Evolutionary conservation across 495 filamentous ascomycete species (phyloP).

Genomic region (Podospora conica): DNA sequence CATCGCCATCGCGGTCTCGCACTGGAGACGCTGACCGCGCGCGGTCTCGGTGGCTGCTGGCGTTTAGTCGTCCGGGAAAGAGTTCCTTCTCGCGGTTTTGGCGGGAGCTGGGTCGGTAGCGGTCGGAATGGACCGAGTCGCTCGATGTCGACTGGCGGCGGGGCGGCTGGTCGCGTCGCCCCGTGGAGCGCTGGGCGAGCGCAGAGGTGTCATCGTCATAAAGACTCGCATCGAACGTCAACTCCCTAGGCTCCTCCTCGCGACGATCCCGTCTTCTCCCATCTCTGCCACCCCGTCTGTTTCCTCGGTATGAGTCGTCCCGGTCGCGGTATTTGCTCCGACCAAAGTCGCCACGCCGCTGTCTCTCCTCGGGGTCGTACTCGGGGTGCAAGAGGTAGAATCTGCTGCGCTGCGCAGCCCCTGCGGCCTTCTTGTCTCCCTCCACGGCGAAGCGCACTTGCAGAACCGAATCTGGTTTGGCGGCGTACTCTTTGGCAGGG

Average conservation of each 20-base stretch:
- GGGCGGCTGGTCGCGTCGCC: slow-evolving; percentile 14
- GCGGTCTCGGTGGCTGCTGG: slow-evolving; percentile 43
- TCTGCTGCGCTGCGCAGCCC: slow-evolving; percentile 71
- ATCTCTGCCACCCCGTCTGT: slow-evolving; percentile 48
- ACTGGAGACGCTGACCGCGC: slow-evolving; percentile 66
- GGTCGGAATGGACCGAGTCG: slow-evolving; percentile 24
- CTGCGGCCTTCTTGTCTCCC: slow-evolving; percentile 70
- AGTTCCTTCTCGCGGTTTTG: slow-evolving; percentile 45
- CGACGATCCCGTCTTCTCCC: slow-evolving; percentile 48
- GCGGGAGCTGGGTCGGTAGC: slow-evolving; percentile 22
- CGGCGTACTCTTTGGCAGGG: slow-evolving; percentile 55
- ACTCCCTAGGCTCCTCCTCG: slow-evolving; percentile 44
- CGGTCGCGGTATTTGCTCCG: slow-evolving; percentile 50
- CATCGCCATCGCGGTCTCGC: slow-evolving; percentile 55
- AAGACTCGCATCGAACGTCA: slow-evolving; percentile 62
- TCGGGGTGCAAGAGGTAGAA: slow-evolving; percentile 90
- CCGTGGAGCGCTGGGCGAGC: slow-evolving; percentile 25
- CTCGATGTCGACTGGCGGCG: slow-evolving; percentile 31
- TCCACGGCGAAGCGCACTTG: slow-evolving; percentile 65
- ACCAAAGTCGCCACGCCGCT: slow-evolving; percentile 39
- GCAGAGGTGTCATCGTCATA: slow-evolving; percentile 63
- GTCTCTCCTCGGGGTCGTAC: slow-evolving; percentile 72
- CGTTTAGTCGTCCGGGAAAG: slow-evolving; percentile 38
- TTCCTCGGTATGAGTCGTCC: slow-evolving; percentile 54
- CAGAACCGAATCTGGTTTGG: slow-evolving; percentile 63